A percentile compares a stretch with the other conserved stretches of the same genome.
Evolutionary conservation across 2,329 filamentous ascomycete genomes (phyloP).

Genomic region (Alternaria gaisen): DNA sequence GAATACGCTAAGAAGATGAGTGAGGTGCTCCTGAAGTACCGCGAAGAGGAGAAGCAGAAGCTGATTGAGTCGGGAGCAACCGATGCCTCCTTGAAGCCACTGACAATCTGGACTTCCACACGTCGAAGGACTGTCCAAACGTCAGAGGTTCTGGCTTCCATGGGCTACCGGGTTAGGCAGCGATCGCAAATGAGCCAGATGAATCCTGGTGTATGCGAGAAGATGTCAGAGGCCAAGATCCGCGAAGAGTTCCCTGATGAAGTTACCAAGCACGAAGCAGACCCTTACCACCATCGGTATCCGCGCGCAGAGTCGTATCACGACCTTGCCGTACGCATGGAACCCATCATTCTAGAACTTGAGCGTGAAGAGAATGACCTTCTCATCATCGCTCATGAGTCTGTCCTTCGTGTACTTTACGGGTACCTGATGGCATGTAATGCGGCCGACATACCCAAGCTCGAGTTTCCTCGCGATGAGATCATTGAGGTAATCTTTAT

Average conservation of each 20-base stretch:
- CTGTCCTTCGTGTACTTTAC: constrained; percentile 94
- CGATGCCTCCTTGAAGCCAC: constrained; percentile 75
- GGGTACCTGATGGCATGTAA: constrained; percentile 99
- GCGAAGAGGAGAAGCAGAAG: constrained; percentile 79
- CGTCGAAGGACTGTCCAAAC: constrained; percentile 90
- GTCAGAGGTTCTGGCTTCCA: constrained; percentile 77
- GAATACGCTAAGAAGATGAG: constrained; percentile 76
- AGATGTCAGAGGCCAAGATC: constrained; percentile 85
- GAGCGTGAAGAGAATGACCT: constrained; percentile 97
- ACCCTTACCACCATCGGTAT: constrained; percentile 97
- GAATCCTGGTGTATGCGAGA: constrained; percentile 95
- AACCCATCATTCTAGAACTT: constrained; percentile 96
- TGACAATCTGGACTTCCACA: constrained; percentile 96
- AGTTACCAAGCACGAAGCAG: constrained; percentile 88
- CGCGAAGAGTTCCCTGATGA: constrained; percentile 87
- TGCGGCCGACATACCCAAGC: constrained; percentile 88
- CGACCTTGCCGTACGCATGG: constrained; percentile 94
- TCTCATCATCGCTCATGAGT: constrained; percentile 98
- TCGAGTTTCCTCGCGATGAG: constrained; percentile 94
- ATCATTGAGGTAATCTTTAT: constrained; percentile 78
- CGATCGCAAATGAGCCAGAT: constrained; percentile 96
- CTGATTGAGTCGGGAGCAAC: constrained; percentile 73
- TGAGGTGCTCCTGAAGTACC: constrained; percentile 81
- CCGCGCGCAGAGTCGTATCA: constrained; percentile 98
- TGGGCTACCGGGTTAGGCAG: constrained; percentile 87